Evolutionary conservation across 768 basidiomycete species (phyloP), one percentile per base, ranked within the genome.

Genomic region (Crucibulum laeve): DNA sequence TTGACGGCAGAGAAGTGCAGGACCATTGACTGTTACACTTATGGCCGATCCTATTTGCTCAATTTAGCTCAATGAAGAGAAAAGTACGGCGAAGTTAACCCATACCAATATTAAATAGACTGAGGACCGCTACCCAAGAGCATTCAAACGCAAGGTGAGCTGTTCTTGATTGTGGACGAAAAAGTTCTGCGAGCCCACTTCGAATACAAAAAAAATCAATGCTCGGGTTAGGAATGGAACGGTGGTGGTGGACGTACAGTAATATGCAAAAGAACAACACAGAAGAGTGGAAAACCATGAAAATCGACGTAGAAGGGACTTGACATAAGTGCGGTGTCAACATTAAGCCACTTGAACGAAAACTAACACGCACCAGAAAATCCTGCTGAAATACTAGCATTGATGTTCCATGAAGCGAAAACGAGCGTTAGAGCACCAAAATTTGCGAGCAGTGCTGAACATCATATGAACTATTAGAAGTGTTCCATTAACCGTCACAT

Each of bases 351-450:
- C n/a, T 19, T 17, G 14, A 39, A 26, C 36, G 36, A 36, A 17
- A 25, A 42, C n/a, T n/a, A n/a, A n/a, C n/a, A 52, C 67, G 43
- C 49, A 77, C 79, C 64, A 47, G 65, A 53, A 44, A 62, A 40
- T 3, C 63, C 65, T 8, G 57, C 55, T 7, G 61, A 58, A 40
- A 52, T 59, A 15, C 67, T 64, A 13, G 67, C 62, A 39, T 62
- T 60, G 17, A 80, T 58, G 53, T 79, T 79, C 82, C 80, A 84
- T 28, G 72, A 67, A 5, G 80, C 71, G 49, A 83, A 81, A 18
- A 73, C 68, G 32, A 83, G 54, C 5, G 71, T 56, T 38, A 85
- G 65, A 35, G 79, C 45, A 51, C 71, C 78, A 33, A 82, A 59
- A 50, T 73, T 77, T 7, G 65, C 51, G 28, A 82, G 63, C 34